A percentile compares a stretch with the other conserved stretches of the same genome.
Evolutionary conservation across 2,329 filamentous ascomycete genomes (phyloP).

Genomic region (Fusarium oxysporum): DNA sequence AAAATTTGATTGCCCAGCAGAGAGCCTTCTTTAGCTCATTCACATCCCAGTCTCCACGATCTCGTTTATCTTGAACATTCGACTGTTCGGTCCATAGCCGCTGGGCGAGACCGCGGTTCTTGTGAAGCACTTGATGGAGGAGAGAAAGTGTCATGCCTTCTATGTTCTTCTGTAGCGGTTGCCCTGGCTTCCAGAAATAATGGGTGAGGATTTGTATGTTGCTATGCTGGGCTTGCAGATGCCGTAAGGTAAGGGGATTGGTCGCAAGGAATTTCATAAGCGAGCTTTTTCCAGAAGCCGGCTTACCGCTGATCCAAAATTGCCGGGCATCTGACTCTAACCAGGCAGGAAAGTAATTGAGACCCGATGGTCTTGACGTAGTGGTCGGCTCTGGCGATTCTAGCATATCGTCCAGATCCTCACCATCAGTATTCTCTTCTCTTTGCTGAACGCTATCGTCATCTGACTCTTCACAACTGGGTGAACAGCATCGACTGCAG

Average conservation of each 20-base stretch:
- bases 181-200: background rate
- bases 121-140: fast-evolving
- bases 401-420: background rate
- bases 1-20: fast-evolving
- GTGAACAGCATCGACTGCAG: background rate
- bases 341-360: background rate
- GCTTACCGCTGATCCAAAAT: background rate
- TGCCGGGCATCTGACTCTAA: fast-evolving
- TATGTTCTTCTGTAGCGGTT: background rate
- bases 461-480: background rate
- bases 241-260: fast-evolving
- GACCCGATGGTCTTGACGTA: fast-evolving
- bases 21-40: fast-evolving
- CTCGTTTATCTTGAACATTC: fast-evolving
- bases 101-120: fast-evolving
- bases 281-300: background rate
- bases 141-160: fast-evolving
- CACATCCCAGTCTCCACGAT: fast-evolving
- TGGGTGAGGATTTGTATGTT: fast-evolving
- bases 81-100: fast-evolving
- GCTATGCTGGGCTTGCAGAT: fast-evolving
- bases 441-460: background rate
- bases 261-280: background rate
- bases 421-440: background rate
- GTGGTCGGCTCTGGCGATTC: fast-evolving